These are phyloP conservation scores for Vitis hybrid DNA, from an alignment of 177 flowering plant genomes.

Conservation along the genomic window DNA sequence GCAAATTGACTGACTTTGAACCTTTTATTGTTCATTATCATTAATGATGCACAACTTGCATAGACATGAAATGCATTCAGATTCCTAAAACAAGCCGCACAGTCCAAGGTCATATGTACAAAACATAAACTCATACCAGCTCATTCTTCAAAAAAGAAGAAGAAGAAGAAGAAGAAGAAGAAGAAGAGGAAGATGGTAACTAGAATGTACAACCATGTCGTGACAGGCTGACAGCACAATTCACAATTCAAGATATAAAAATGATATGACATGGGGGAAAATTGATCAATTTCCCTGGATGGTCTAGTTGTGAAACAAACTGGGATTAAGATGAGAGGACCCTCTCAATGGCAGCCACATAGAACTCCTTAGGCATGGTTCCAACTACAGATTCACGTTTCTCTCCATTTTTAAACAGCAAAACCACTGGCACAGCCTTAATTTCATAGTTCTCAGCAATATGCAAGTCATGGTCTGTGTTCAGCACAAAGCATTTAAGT, in stretches of 20 bases:
- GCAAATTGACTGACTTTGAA: no score
- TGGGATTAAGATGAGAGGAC: conserved; percentile 27
- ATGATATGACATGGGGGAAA: not conserved
- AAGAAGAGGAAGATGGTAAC: not conserved
- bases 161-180: no score
- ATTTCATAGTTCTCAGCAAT: conserved; percentile 64
- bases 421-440: conserved; percentile 77
- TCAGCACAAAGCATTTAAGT: conserved; percentile 58
- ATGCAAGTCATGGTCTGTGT: conserved; percentile 56
- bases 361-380: conserved; percentile 83
- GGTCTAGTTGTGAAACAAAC: not conserved
- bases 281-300: not conserved
- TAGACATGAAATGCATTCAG: no score
- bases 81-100: no score
- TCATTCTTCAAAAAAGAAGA: no score
- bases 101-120: no score
- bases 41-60: no score
- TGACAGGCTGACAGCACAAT: not conserved
- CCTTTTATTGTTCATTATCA: no score
- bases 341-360: conserved; percentile 71
- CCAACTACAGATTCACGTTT: conserved; percentile 64
- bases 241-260: not conserved
- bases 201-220: not conserved
- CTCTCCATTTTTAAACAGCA: conserved; percentile 79
- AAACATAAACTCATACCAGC: no score